Evolutionary conservation across 2,329 filamentous ascomycete species (phyloP).

Genomic region (Allantophomopsis lycopodina): DNA sequence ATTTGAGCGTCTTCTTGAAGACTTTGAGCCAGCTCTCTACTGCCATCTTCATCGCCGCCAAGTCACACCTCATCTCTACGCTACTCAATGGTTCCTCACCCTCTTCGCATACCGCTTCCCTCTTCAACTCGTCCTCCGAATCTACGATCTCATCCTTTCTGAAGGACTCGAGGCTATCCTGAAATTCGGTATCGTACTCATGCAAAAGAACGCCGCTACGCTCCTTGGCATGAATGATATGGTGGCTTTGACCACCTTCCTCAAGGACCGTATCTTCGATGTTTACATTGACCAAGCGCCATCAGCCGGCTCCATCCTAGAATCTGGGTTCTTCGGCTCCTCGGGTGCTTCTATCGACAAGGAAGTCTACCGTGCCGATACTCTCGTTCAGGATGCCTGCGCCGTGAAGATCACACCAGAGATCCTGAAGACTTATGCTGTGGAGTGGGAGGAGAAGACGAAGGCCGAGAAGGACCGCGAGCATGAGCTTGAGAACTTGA

Average conservation of each 20-base stretch:
- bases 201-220: constrained; percentile 80
- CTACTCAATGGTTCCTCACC: constrained; percentile 97
- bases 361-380: constrained; percentile 88
- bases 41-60: constrained; percentile 82
- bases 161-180: constrained; percentile 89
- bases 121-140: constrained; percentile 85
- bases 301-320: constrained; percentile 81
- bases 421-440: constrained; percentile 64
- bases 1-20: constrained; percentile 87
- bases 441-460: constrained; percentile 88
- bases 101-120: constrained; percentile 98
- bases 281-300: constrained; percentile 93
- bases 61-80: constrained; percentile 85
- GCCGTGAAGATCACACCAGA: constrained; percentile 75
- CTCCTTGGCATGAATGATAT: constrained; percentile 83
- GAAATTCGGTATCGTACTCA: constrained; percentile 87
- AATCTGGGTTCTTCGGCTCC: constrained; percentile 94
- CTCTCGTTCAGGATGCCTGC: constrained; percentile 86
- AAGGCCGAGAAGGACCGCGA: constrained; percentile 72
- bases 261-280: constrained; percentile 91
- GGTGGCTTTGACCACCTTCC: constrained; percentile 72
- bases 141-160: constrained; percentile 89
- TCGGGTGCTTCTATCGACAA: constrained; percentile 83
- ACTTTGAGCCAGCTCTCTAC: constrained; percentile 85
- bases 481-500: constrained; percentile 63